Conservation (phyloP, 129 eudicot species). For the Centella asiatica region DNA sequence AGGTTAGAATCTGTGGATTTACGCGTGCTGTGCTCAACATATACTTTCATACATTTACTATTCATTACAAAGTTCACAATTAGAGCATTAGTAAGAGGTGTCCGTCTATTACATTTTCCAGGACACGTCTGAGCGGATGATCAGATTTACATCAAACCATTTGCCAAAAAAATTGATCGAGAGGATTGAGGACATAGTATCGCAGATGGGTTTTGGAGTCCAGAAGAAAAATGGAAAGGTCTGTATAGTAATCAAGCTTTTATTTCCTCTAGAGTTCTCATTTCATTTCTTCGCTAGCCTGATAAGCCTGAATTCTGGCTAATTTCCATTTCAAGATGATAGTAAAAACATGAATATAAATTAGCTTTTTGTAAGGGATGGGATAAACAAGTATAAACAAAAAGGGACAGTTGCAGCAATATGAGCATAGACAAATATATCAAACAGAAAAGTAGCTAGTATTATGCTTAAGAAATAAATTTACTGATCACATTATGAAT, state of each 20-base stretch:
- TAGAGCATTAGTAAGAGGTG: neutral
- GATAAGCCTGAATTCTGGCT: too few relatives aligned
- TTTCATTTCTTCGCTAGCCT: neutral
- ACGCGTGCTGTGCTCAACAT: neutral
- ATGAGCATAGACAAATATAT: too few relatives aligned
- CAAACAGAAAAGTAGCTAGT: neutral
- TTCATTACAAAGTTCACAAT: neutral
- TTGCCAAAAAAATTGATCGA: conserved; percentile 66
- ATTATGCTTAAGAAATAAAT: neutral
- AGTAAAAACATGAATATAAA: too few relatives aligned
- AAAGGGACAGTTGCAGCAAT: too few relatives aligned
- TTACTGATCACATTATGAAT: conserved; percentile 10
- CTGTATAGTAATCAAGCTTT: conserved; percentile 1
- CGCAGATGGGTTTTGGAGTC: conserved; percentile 69
- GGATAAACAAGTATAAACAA: too few relatives aligned
- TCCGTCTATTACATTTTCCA: conserved; percentile 13
- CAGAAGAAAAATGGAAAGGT: conserved; percentile 92
- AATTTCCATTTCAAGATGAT: too few relatives aligned
- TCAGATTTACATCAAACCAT: conserved; percentile 76
- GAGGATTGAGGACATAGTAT: conserved; percentile 56
- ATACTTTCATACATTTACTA: neutral
- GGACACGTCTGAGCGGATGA: conserved; percentile 89
- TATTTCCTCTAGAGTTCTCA: neutral
- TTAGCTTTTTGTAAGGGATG: too few relatives aligned
- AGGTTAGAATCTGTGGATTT: conserved; percentile 31